Percentiles rank a stretch among this genome's conserved stretches.
These are phyloP conservation scores for Geoglossum glabrum DNA, from an alignment of 495 filamentous ascomycete genomes.

Conservation along the genomic window DNA sequence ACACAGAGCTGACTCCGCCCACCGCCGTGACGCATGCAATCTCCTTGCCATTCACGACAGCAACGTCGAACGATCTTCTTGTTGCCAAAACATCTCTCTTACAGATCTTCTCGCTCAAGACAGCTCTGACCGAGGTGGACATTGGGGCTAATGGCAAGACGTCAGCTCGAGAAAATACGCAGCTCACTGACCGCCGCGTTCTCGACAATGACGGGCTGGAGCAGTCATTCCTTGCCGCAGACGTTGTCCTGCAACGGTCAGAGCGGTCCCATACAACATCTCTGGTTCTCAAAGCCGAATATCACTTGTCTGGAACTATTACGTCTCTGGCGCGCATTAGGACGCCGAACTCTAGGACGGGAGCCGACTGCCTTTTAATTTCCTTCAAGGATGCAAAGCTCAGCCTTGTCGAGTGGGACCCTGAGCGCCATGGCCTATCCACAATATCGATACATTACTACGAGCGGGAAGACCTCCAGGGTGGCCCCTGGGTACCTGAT, in stretches of 20 bases:
- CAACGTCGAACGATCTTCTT: constrained; percentile 61
- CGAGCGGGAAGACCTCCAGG: constrained; percentile 70
- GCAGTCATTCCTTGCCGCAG: constrained; percentile 35
- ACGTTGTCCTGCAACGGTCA: constrained; percentile 29
- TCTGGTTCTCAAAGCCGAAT: constrained; percentile 74
- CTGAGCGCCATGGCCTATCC: constrained; percentile 48
- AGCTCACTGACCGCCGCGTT: constrained; percentile 20
- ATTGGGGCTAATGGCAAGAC: background rate
- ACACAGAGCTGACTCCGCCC: constrained; percentile 80
- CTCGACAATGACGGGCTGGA: constrained; percentile 41
- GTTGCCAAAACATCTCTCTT: constrained; percentile 79
- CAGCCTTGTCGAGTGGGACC: constrained; percentile 87
- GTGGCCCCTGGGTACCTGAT: constrained; percentile 53
- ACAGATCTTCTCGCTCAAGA: constrained; percentile 50
- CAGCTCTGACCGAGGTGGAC: constrained; percentile 14
- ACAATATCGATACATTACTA: constrained; percentile 96
- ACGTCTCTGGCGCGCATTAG: constrained; percentile 64
- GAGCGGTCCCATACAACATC: constrained; percentile 44
- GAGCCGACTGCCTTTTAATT: constrained; percentile 65
- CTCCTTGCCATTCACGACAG: constrained; percentile 51
- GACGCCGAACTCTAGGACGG: constrained; percentile 44
- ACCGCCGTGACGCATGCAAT: constrained; percentile 84
- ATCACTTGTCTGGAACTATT: constrained; percentile 59
- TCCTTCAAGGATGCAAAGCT: constrained; percentile 80
- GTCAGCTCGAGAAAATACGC: background rate